Conservation (phyloP, 441 rosid species). For the Populus hybrid region DNA sequence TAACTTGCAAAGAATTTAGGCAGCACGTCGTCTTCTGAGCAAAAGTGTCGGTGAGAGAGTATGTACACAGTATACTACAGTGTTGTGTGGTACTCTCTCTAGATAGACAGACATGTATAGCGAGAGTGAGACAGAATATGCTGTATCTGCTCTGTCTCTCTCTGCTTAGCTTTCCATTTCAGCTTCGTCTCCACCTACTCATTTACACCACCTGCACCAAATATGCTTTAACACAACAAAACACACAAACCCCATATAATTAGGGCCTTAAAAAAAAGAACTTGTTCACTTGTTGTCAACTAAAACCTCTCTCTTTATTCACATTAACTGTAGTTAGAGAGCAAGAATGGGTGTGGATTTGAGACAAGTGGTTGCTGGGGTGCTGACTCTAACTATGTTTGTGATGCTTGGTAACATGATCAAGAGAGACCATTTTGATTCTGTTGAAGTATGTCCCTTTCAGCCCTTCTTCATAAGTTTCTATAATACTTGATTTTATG, state of each 20-base stretch:
- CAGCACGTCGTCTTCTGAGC: background rate
- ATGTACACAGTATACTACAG: background rate
- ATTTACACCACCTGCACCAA: background rate
- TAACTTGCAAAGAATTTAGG: background rate
- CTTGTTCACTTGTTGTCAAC: background rate
- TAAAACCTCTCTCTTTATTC: background rate
- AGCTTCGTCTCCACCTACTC: background rate
- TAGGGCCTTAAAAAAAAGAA: background rate
- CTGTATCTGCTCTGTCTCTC: background rate
- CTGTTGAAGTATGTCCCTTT: constrained; percentile 49
- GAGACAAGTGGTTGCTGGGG: constrained; percentile 94
- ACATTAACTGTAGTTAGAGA: background rate
- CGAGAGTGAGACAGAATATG: background rate
- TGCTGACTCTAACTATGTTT: constrained; percentile 92
- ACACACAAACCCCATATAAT: background rate
- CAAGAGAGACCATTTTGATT: constrained; percentile 85
- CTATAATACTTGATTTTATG: background rate
- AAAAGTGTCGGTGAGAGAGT: constrained; percentile 9
- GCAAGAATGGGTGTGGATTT: constrained; percentile 78
- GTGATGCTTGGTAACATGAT: constrained; percentile 96
- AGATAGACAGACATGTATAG: background rate
- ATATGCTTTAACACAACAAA: background rate
- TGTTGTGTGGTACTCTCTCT: background rate
- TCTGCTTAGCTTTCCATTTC: constrained; percentile 9
- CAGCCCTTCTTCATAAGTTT: background rate